These are phyloP conservation scores for Fusarium pseudocircinatum DNA, from an alignment of 2,329 filamentous ascomycete genomes.

Conservation along the genomic window DNA sequence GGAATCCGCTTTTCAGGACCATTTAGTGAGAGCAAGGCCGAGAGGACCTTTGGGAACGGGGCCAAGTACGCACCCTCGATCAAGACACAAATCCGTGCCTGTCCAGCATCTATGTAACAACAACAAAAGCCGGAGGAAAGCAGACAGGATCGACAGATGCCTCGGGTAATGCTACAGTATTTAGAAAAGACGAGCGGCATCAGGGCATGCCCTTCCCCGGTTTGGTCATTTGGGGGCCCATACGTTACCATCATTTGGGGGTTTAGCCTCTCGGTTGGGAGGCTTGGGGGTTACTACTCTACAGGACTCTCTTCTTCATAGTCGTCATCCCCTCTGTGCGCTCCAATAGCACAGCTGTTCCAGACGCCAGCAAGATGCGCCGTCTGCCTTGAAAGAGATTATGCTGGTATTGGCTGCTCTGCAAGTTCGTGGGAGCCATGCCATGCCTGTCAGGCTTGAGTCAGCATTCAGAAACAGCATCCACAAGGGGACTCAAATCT, in stretches of 20 bases:
- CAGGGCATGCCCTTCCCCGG: constrained; percentile 37
- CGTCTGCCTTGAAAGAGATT: constrained; percentile 16
- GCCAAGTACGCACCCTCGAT: constrained; percentile 23
- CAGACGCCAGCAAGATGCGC: constrained; percentile 29
- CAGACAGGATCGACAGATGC: constrained; percentile 36
- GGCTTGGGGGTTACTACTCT: constrained; percentile 31
- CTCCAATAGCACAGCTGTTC: constrained; percentile 36
- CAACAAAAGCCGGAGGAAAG: constrained; percentile 21
- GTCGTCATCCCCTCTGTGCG: constrained; percentile 22
- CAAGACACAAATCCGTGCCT: constrained; percentile 21
- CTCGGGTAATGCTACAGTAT: constrained; percentile 25
- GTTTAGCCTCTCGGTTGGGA: constrained; percentile 22
- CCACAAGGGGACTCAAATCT: constrained; percentile 36
- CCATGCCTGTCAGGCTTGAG: constrained; percentile 22
- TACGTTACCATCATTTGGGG: constrained; percentile 33
- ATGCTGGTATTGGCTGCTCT: constrained; percentile 10
- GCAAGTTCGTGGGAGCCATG: constrained; percentile 14
- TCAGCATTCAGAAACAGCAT: constrained; percentile 35
- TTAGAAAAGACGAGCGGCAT: constrained; percentile 24
- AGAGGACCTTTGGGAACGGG: constrained; percentile 1
- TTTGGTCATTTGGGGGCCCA: constrained; percentile 39
- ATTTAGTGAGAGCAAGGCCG: constrained; percentile 3
- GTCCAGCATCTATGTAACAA: constrained; percentile 12
- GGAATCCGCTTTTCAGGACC: constrained; percentile 22
- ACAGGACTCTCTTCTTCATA: constrained; percentile 6